Evolutionary conservation across 176 grass and related monocot species (phyloP).

Genomic region (Microstegium vimineum): DNA sequence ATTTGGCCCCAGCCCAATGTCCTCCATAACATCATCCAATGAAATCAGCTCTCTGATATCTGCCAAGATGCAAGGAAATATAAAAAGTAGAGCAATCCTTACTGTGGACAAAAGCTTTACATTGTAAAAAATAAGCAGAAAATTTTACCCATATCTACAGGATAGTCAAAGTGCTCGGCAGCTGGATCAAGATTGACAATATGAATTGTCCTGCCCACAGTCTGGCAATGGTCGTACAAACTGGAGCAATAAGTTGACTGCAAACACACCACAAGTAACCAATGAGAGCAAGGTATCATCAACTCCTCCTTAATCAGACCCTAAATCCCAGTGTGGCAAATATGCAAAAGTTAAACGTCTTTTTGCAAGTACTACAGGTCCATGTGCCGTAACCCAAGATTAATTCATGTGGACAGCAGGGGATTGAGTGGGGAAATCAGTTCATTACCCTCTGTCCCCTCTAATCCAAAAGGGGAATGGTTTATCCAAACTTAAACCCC

Average conservation of each 20-base stretch:
- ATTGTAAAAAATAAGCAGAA: not conserved
- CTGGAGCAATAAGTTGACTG: conserved; percentile 93
- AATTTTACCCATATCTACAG: conserved; percentile 58
- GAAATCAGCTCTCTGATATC: conserved; percentile 95
- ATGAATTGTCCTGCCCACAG: conserved; percentile 60
- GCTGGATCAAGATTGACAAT: conserved; percentile 93
- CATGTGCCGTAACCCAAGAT: not conserved
- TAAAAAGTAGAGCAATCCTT: not conserved
- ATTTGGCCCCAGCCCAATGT: conserved; percentile 83
- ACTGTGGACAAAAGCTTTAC: not conserved
- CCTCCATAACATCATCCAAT: conserved; percentile 98
- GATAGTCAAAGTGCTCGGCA: conserved; percentile 83
- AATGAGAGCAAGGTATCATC: not conserved
- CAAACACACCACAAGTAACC: not conserved
- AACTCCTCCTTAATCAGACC: not conserved
- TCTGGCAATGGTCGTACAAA: conserved; percentile 72
- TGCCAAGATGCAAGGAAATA: conserved; percentile 18
- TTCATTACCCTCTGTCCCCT: not conserved
- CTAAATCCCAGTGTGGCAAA: not conserved
- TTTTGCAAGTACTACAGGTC: not conserved
- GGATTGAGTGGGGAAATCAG: not conserved
- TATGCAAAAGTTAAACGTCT: not conserved
- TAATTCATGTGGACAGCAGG: not conserved
- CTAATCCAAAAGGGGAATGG: not conserved
- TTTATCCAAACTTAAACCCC: not conserved